These are phyloP conservation scores for Sparassis latifolia DNA, from an alignment of 1,284 basidiomycete species.

Conservation along the genomic window DNA sequence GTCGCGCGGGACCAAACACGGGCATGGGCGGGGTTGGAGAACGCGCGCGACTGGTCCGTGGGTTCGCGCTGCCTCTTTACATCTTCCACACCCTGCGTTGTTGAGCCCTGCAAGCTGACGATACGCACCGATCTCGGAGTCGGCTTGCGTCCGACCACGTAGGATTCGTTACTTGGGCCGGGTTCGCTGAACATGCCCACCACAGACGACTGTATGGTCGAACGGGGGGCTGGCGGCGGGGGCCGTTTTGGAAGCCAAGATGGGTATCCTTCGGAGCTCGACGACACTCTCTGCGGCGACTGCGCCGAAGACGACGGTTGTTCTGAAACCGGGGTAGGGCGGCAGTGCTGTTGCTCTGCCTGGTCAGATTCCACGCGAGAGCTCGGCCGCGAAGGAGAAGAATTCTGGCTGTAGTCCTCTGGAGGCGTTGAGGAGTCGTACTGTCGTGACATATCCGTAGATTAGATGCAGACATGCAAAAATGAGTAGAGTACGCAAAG, in stretches of 20 bases:
- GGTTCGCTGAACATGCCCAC: slow-evolving; percentile 34
- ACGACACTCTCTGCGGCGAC: slow-evolving; percentile 23
- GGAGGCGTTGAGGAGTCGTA: slow-evolving; percentile 18
- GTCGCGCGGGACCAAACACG: slow-evolving; percentile 60
- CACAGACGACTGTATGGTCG: slow-evolving; percentile 54
- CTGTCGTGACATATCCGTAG: slow-evolving; percentile 29
- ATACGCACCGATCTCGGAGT: slow-evolving; percentile 75
- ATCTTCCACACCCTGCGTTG: slow-evolving; percentile 27
- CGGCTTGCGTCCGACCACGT: slow-evolving; percentile 58
- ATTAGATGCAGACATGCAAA: slow-evolving; percentile 22
- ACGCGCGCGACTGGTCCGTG: slow-evolving; percentile 45
- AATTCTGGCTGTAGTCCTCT: slow-evolving; percentile 23
- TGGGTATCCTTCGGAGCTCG: slow-evolving; percentile 62
- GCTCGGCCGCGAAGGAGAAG: slow-evolving; percentile 17
- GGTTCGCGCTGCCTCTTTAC: slow-evolving; percentile 31
- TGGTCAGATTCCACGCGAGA: slow-evolving; percentile 17
- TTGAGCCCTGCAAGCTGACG: slow-evolving; percentile 53
- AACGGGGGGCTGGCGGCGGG: slow-evolving; percentile 63
- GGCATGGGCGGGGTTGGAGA: slow-evolving; percentile 21
- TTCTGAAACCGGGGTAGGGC: slow-evolving; percentile 14
- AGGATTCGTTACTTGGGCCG: slow-evolving; percentile 33
- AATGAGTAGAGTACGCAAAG: slow-evolving; percentile 19
- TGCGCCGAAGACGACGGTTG: slow-evolving; percentile 20
- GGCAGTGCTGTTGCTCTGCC: slow-evolving; percentile 15
- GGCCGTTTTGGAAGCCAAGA: slow-evolving; percentile 78